Conservation (phyloP, 2,329 filamentous ascomycete species). For the Aschersonia sp. region DNA sequence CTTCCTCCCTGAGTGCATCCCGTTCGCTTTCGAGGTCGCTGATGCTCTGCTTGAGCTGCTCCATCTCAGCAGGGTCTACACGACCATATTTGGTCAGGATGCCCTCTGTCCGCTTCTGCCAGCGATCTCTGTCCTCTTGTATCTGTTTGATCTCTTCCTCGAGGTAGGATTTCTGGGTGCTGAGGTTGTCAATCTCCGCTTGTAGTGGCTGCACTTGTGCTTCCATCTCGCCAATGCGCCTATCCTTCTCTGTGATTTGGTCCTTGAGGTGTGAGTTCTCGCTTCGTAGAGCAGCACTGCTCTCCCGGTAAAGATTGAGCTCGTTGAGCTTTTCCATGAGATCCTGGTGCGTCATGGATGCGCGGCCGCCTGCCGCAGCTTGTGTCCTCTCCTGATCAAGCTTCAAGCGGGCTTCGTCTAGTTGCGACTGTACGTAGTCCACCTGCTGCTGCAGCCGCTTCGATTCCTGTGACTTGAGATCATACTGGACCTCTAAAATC, state of each 20-base stretch:
- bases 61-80: slow-evolving; percentile 84
- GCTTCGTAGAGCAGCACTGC: slow-evolving; percentile 77
- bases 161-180: slow-evolving; percentile 65
- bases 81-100: slow-evolving; percentile 94
- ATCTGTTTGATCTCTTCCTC: slow-evolving; percentile 81
- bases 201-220: slow-evolving; percentile 70
- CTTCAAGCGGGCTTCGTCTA: slow-evolving; percentile 80
- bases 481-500: slow-evolving; percentile 91
- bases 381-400: slow-evolving; percentile 77
- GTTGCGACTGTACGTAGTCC: slow-evolving; percentile 70
- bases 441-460: slow-evolving; percentile 85
- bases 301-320: slow-evolving; percentile 90
- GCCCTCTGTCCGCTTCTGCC: slow-evolving; percentile 90
- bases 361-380: slow-evolving; percentile 58
- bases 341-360: slow-evolving; percentile 69
- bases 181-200: slow-evolving; percentile 64
- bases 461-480: slow-evolving; percentile 73
- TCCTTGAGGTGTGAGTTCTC: slow-evolving; percentile 69
- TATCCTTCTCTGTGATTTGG: slow-evolving; percentile 59
- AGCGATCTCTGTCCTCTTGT: slow-evolving; percentile 81
- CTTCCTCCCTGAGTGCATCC: slow-evolving; percentile 35
- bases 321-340: slow-evolving; percentile 92
- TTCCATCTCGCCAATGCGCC: slow-evolving; percentile 60
- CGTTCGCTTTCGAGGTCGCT: slow-evolving; percentile 50
- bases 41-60: slow-evolving; percentile 72